A percentile compares a stretch with the other conserved stretches of the same genome.
These are phyloP conservation scores for Haplosporangium sp. DNA, from an alignment of 371 early-diverging fungal genomes.

Conservation along the genomic window DNA sequence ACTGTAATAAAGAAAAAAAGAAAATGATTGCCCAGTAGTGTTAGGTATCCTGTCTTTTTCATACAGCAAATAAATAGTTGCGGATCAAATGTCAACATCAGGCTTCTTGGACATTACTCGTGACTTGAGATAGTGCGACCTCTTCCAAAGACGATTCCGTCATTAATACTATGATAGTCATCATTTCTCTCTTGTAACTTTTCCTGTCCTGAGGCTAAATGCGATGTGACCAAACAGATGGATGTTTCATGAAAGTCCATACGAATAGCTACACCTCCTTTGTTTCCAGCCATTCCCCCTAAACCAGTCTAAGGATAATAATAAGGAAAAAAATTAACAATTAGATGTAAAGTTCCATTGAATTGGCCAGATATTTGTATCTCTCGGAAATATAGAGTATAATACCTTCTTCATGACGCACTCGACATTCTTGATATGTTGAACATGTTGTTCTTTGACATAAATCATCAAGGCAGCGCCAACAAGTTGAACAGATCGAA, in stretches of 20 bases:
- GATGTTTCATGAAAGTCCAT: conserved; percentile 88
- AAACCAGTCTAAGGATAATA: conserved; percentile 71
- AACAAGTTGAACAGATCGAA: conserved; percentile 89
- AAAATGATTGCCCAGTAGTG: neutral
- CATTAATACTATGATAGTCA: conserved; percentile 85
- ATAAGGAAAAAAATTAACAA: neutral
- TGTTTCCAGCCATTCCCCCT: conserved; percentile 89
- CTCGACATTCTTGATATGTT: conserved; percentile 87
- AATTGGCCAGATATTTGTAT: too few species aligned
- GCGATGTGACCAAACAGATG: conserved; percentile 91
- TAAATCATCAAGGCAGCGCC: conserved; percentile 89
- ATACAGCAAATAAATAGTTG: too few species aligned
- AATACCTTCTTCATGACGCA: conserved; percentile 79
- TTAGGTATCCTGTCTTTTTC: too few species aligned
- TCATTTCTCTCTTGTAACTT: conserved; percentile 87
- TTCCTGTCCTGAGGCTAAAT: conserved; percentile 92
- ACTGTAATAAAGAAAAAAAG: conserved; percentile 52
- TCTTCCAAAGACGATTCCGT: conserved; percentile 77
- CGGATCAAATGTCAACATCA: neutral
- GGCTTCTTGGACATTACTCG: conserved; percentile 61
- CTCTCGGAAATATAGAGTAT: too few species aligned
- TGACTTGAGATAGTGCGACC: conserved; percentile 79
- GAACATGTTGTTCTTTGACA: conserved; percentile 74
- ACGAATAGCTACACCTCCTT: conserved; percentile 90
- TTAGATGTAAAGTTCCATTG: too few species aligned